These are phyloP conservation scores for Magnolia officinalis DNA, from an alignment of 164 flowering plant genomes.

Conservation along the genomic window DNA sequence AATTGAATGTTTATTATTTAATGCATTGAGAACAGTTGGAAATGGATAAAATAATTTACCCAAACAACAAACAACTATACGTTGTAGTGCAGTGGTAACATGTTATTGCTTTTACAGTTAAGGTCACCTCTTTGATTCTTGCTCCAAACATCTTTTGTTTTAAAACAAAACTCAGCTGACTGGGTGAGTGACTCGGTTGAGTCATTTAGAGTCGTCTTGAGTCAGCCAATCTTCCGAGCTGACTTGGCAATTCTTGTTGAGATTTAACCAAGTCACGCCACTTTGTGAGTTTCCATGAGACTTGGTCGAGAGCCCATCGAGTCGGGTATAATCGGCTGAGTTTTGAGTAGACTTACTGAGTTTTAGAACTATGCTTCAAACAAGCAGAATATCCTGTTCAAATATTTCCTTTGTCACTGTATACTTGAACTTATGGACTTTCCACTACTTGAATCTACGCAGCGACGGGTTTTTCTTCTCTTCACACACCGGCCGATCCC, in stretches of 20 bases:
- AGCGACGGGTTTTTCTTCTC: slow-evolving; percentile 29
- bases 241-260: background rate
- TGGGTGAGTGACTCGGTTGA: too few species aligned
- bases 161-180: too few species aligned
- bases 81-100: too few species aligned
- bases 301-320: background rate
- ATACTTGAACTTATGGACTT: background rate
- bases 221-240: background rate
- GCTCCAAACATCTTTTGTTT: too few species aligned
- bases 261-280: background rate
- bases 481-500: slow-evolving; percentile 31
- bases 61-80: too few species aligned
- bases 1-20: too few species aligned
- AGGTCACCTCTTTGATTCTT: too few species aligned
- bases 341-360: background rate
- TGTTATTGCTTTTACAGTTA: too few species aligned
- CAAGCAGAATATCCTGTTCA: background rate
- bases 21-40: too few species aligned
- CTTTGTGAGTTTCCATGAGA: background rate
- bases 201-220: too few species aligned
- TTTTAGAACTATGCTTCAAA: background rate
- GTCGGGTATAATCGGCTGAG: background rate
- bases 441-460: slow-evolving; percentile 11
- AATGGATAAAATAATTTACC: too few species aligned
- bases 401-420: background rate